Percentiles rank a stretch among this genome's conserved stretches.
Conservation (phyloP, 495 filamentous ascomycete genomes). For the Penicillium pulvis region DNA sequence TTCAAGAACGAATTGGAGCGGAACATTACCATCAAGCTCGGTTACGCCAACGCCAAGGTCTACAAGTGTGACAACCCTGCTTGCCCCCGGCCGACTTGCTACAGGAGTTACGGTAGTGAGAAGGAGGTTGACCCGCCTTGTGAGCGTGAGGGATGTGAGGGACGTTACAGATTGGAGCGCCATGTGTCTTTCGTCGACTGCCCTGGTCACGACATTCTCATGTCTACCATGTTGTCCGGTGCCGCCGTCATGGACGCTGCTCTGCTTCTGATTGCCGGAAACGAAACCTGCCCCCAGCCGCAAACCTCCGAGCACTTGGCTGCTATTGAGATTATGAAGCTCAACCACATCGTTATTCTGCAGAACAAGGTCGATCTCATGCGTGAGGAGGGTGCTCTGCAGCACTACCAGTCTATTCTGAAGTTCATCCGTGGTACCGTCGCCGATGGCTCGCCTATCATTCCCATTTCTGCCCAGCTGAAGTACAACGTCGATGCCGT, state of each 20-base stretch:
- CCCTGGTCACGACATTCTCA: constrained; percentile 97
- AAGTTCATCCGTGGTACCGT: constrained; percentile 98
- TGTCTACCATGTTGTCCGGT: constrained; percentile 67
- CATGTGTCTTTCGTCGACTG: constrained; percentile 81
- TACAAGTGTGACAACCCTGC: constrained; percentile 95
- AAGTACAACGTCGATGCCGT: constrained; percentile 99
- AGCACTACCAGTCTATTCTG: constrained; percentile 92
- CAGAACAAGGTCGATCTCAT: constrained; percentile 99
- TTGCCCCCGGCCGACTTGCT: constrained; percentile 93
- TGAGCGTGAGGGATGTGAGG: constrained; percentile 86
- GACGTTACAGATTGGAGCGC: constrained; percentile 69
- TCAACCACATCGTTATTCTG: constrained; percentile 96
- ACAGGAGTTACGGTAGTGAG: constrained; percentile 95
- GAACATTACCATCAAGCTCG: constrained; percentile 99
- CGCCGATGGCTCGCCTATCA: constrained; percentile 92
- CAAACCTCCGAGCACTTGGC: constrained; percentile 98
- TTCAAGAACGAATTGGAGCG: constrained; percentile 99
- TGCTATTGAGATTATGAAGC: constrained; percentile 98
- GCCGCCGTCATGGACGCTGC: constrained; percentile 99
- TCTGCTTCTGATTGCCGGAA: constrained; percentile 93
- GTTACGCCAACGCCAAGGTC: constrained; percentile 98
- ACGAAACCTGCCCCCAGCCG: constrained; percentile 98
- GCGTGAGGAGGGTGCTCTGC: constrained; percentile 85
- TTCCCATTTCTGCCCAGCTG: constrained; percentile 96
- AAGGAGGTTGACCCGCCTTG: constrained; percentile 96